Evolutionary conservation across 768 basidiomycete genomes (phyloP), one percentile per base, ranked within the genome.

Genomic region (Lactifluus subvellereus): DNA sequence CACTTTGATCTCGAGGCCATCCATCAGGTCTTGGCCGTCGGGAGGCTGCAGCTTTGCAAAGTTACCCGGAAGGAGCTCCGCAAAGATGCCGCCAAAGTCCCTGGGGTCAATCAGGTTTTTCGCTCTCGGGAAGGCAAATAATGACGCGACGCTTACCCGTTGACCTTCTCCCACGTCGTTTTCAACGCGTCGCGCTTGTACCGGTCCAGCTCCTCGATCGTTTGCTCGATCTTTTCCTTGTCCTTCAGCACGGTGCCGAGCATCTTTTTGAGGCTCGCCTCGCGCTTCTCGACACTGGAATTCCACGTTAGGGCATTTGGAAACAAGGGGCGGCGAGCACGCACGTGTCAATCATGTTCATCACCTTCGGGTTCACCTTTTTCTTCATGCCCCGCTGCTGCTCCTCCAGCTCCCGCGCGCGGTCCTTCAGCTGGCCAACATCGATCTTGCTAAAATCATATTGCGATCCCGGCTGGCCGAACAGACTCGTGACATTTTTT

Each of bases 1-100:
- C 11, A 99, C 97, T 72, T 98, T 99, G 75, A 99, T 95, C 73
- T 99, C 97, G 7, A 99, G 83, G 40, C 97, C 97, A 60, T 94
- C 84, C 75, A 93, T 96, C 64, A 99, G 79, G 72, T 98, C 94
- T 73, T 92, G 86, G 0, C 89, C 90, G 42, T 98, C 96, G 4
- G 94, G 93, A 20, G 95, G 91, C 70, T 93, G 89, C 33, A 99
- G 78, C 73, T 94, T 98, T 10, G 94, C 92, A 70, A 94, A 96
- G 72, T 98, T 99, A 32, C 95, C 94, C 0, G 97, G 97, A 2
- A 99, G 76, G 5, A 99, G 79, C 68, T 99, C 97, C 1, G 86
- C 93, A 71, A 99, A 98, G 72, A 99, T 98, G 10, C 83, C 85
- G 8, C 97, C 97, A 71, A 99, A 99, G 74, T 98, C 95, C 43